These are phyloP conservation scores for Sextonia rubra DNA, from an alignment of 164 flowering plant species.

Conservation along the genomic window DNA sequence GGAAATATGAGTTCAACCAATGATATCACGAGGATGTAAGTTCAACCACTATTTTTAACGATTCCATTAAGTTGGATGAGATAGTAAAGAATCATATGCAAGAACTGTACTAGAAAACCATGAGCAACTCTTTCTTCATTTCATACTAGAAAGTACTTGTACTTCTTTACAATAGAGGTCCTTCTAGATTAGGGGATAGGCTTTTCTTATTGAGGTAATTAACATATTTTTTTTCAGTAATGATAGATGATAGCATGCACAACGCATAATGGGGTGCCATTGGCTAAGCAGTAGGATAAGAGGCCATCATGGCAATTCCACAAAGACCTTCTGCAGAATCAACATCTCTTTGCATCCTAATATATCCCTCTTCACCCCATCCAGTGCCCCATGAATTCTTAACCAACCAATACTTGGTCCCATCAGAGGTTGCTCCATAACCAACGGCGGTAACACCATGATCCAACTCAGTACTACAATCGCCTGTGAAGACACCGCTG, in stretches of 20 bases:
- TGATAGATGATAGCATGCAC: no score
- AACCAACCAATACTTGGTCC: constrained; percentile 30
- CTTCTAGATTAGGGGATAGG: neutral
- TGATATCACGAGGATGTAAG: no score
- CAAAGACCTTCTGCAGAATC: constrained; percentile 18
- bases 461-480: constrained; percentile 17
- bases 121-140: neutral
- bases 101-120: neutral
- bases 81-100: neutral
- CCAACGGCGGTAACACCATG: constrained; percentile 31
- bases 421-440: constrained; percentile 20
- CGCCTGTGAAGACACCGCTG: constrained; percentile 25
- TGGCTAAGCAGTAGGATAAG: constrained; percentile 8
- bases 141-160: neutral
- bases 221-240: neutral
- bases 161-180: neutral
- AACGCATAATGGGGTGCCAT: no score
- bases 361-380: constrained; percentile 30
- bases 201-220: neutral
- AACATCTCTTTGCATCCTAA: constrained; percentile 19
- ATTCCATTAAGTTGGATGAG: no score
- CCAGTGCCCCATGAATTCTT: constrained; percentile 25
- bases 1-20: no score
- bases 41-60: no score
- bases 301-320: constrained; percentile 25